Evolutionary conservation across 441 rosid species (phyloP).

Genomic region (Adansonia grandidieri): DNA sequence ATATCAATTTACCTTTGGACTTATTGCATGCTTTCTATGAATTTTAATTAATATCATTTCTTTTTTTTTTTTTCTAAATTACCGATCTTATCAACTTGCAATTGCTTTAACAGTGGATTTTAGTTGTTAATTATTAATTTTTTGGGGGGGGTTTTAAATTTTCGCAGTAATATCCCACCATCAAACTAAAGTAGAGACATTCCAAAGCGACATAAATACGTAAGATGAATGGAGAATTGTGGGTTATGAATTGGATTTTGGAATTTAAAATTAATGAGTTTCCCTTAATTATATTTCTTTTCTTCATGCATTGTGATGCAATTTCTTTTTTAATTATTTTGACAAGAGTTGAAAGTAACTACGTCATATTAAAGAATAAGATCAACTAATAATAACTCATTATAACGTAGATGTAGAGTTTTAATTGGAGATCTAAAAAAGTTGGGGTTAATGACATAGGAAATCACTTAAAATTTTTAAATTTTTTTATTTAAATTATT

Average conservation of each 20-base stretch:
- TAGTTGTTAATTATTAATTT: background rate
- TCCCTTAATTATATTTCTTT: constrained; percentile 5
- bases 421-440: background rate
- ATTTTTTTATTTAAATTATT: background rate
- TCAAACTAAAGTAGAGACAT: constrained; percentile 5
- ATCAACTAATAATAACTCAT: background rate
- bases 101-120: background rate
- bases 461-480: background rate
- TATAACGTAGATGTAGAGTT: background rate
- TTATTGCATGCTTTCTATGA: background rate
- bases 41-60: background rate
- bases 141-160: background rate
- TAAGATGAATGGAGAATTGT: constrained; percentile 12
- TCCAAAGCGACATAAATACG: background rate
- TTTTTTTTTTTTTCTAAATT: background rate
- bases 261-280: background rate
- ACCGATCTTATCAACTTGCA: background rate
- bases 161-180: background rate
- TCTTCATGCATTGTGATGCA: background rate
- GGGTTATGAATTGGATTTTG: constrained; percentile 16
- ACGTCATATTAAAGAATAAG: background rate
- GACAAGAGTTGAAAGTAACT: background rate
- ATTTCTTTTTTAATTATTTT: background rate
- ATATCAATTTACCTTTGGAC: too few species aligned
- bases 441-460: background rate